A percentile compares a stretch with the other conserved stretches of the same genome.
Conservation (phyloP, 2,329 filamentous ascomycete species). For the Dactylonectria estremocensis region DNA sequence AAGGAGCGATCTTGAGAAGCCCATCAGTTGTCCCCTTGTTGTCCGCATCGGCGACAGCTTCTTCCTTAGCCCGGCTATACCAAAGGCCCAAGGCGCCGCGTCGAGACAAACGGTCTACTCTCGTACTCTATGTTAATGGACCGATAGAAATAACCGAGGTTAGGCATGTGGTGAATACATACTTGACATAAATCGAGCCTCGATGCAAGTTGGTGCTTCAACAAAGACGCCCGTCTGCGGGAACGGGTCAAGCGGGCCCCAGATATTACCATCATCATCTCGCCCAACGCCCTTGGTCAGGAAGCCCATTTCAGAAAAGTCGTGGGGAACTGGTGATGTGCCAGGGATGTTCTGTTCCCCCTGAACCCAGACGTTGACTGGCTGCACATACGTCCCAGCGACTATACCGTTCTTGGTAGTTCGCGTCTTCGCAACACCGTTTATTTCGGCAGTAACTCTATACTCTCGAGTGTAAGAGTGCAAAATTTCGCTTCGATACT, state of each 20-base stretch:
- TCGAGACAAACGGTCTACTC: no score
- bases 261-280: conserved; percentile 54
- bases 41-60: no score
- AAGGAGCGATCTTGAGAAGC: no score
- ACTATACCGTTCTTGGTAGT: conserved; percentile 54
- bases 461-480: conserved; percentile 55
- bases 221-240: conserved; percentile 55
- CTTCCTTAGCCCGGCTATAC: no score
- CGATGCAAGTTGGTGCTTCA: conserved; percentile 28
- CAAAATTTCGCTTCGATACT: conserved; percentile 53
- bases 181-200: not conserved
- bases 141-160: no score
- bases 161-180: no score
- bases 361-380: conserved; percentile 54
- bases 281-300: conserved; percentile 54
- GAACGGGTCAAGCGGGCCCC: conserved; percentile 56
- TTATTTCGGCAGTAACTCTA: conserved; percentile 51
- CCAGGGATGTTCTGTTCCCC: conserved; percentile 56
- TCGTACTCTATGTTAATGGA: no score
- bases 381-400: conserved; percentile 54
- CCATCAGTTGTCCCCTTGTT: no score
- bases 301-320: conserved; percentile 56
- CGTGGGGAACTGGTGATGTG: conserved; percentile 51
- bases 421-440: conserved; percentile 50
- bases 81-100: no score